Percentiles rank a stretch among this genome's conserved stretches.
phyloP scores from a whole-genome alignment of 345 rosid species.

The Euphorbia tirucalli region DNA sequence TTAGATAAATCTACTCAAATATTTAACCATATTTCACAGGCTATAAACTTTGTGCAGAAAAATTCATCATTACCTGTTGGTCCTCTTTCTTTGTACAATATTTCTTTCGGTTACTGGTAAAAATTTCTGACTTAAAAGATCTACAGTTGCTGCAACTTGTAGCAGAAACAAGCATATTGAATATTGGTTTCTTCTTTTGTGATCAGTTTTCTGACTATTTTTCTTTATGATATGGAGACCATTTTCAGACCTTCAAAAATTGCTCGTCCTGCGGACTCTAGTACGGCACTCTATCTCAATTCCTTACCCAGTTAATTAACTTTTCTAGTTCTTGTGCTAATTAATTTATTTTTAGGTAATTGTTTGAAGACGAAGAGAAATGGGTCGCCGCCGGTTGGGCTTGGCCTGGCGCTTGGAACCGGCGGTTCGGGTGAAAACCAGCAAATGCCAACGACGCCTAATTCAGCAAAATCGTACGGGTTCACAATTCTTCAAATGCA shows the following conservation, averaged over 20 bases:
- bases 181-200: background rate
- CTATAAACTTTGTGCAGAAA: too few relatives aligned
- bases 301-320: too few relatives aligned
- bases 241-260: conserved; percentile 22
- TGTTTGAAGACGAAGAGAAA: conserved; percentile 27
- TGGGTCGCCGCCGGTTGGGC: conserved; percentile 32
- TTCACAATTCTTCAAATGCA: conserved; percentile 46
- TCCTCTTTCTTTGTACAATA: background rate
- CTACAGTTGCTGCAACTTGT: conserved; percentile 6
- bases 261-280: conserved; percentile 26
- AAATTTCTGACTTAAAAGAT: conserved; percentile 9
- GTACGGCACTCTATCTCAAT: background rate
- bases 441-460: background rate
- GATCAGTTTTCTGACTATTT: background rate
- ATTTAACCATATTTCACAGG: too few relatives aligned
- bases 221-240: conserved; percentile 11
- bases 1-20: too few relatives aligned
- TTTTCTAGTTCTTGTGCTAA: background rate
- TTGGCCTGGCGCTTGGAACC: conserved; percentile 42
- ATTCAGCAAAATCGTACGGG: conserved; percentile 18
- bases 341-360: conserved; percentile 15
- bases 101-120: background rate
- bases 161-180: background rate
- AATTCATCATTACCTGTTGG: too few relatives aligned
- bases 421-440: conserved; percentile 17